Base-by-base conservation (phyloP, 2,329 filamentous ascomycete species). In the Xylariaceae sp. region DNA sequence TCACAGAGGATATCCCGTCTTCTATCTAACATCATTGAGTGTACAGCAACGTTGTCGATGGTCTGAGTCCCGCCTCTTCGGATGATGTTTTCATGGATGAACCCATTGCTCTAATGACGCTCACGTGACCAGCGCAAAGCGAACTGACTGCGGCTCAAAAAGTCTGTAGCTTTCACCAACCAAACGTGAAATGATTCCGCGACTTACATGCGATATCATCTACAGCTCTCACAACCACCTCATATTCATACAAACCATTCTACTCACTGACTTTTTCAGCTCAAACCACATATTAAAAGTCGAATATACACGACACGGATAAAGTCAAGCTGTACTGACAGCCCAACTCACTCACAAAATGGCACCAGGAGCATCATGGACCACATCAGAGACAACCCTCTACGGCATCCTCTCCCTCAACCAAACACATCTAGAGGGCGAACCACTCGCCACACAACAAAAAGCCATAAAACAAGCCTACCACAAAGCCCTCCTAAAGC, bases 321-420 rank as follows among this genome's bases (percentile, higher is more conserved):
- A 23, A 23, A 23, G 23, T 1, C 30, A 39, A 39, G 3, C 18
- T 4, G 7, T 15, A 53, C 42, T 51, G 37, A 56, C 51, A 37
- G 53, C 44, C 37, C 39, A 54, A 11, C 8, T 30, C 23, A 55
- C 34, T 42, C 18, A 44, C 4, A 49, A 23, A 53, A 71, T 72
- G 70, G 63, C 68, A 34, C 68, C 66, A 35, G 56, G 65, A 42
- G 65, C 68, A 60, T 68, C 67, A 35, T 65, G 67, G 53, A 71
- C 66, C 55, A 67, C 67, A 13, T 62, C 67, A 51, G 68, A 72
- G 63, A 72, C 77, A 65, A 84, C 82, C 45, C 78, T 86, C 72
- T 88, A 88, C 72, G 77, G 84, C 62, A 77, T 87, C 68, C 82
- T 88, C 59, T 78, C 77, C 60, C 75, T 88, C 61, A 80, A 81